phyloP scores from a whole-genome alignment of 306 rosid genomes.

The Vigna nakashimae region DNA sequence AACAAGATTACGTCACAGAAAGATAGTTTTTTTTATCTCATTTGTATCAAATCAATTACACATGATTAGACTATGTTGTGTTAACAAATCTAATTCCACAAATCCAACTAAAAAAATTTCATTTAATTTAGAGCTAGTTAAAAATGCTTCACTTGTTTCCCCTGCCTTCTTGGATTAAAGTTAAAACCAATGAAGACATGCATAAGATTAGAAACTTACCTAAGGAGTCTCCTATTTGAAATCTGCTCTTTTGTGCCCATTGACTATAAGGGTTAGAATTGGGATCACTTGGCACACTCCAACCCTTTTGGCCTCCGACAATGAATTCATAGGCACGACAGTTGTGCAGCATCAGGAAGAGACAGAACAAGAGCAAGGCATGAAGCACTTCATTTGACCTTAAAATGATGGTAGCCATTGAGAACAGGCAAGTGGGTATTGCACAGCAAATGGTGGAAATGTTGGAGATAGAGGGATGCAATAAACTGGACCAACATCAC shows the following conservation, averaged over 20 bases:
- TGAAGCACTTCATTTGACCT: constrained; percentile 45
- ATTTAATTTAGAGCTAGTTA: background rate
- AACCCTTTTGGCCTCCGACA: constrained; percentile 76
- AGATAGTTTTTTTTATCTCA: too few species aligned
- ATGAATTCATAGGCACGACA: constrained; percentile 61
- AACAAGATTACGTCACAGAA: too few species aligned
- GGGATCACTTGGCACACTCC: constrained; percentile 69
- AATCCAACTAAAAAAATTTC: background rate
- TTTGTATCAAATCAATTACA: background rate
- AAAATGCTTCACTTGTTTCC: background rate
- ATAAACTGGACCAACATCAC: constrained; percentile 36
- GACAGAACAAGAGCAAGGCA: constrained; percentile 54
- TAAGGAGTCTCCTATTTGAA: constrained; percentile 81
- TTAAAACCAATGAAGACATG: constrained; percentile 14
- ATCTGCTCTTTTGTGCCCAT: constrained; percentile 83
- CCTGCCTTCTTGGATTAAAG: background rate
- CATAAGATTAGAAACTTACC: constrained; percentile 52
- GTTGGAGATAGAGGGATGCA: constrained; percentile 46
- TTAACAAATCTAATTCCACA: background rate
- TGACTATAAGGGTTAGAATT: constrained; percentile 57
- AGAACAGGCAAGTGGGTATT: constrained; percentile 25
- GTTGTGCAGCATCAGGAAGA: constrained; percentile 57
- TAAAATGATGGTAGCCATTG: constrained; percentile 54
- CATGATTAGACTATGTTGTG: background rate
- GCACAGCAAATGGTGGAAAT: constrained; percentile 37